Evolutionary conservation across 2,329 filamentous ascomycete species (phyloP).

Genomic region (Aaosphaeria arxii): DNA sequence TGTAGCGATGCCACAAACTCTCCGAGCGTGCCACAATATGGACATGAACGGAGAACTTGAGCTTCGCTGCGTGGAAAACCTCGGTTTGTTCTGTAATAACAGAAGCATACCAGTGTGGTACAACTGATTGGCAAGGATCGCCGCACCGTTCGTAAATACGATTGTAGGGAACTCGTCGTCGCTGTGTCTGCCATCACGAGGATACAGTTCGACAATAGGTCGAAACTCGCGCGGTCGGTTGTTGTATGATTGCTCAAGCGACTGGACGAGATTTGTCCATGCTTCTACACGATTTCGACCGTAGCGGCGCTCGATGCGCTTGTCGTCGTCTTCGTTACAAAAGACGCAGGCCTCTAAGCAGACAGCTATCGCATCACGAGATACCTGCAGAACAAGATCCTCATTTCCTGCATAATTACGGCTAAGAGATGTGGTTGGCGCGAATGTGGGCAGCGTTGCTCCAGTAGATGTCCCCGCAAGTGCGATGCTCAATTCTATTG

Average conservation of each 20-base stretch:
- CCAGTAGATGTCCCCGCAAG: not conserved
- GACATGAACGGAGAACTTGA: conserved; percentile 37
- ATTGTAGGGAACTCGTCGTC: conserved; percentile 39
- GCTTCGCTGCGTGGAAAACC: conserved; percentile 36
- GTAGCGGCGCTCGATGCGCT: conserved; percentile 15
- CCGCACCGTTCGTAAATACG: conserved; percentile 46
- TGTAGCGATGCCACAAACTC: conserved; percentile 50
- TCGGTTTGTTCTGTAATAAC: conserved; percentile 51
- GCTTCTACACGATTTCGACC: conserved; percentile 14
- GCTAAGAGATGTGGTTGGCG: not conserved
- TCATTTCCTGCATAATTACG: not conserved
- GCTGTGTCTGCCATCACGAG: conserved; percentile 13
- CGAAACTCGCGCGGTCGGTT: conserved; percentile 19
- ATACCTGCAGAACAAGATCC: conserved; percentile 8
- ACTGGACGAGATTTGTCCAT: conserved; percentile 15
- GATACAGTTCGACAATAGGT: conserved; percentile 31
- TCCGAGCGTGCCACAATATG: conserved; percentile 48
- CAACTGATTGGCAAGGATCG: conserved; percentile 50
- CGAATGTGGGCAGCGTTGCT: not conserved
- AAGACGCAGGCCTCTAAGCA: conserved; percentile 19
- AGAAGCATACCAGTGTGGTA: conserved; percentile 57
- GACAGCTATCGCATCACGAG: conserved; percentile 12
- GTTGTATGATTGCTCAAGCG: conserved; percentile 17
- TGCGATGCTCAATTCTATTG: not conserved
- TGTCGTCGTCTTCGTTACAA: conserved; percentile 17